These are phyloP conservation scores for Debaryomyces sp. DNA, from an alignment of 1,139 yeast species.

Conservation along the genomic window DNA sequence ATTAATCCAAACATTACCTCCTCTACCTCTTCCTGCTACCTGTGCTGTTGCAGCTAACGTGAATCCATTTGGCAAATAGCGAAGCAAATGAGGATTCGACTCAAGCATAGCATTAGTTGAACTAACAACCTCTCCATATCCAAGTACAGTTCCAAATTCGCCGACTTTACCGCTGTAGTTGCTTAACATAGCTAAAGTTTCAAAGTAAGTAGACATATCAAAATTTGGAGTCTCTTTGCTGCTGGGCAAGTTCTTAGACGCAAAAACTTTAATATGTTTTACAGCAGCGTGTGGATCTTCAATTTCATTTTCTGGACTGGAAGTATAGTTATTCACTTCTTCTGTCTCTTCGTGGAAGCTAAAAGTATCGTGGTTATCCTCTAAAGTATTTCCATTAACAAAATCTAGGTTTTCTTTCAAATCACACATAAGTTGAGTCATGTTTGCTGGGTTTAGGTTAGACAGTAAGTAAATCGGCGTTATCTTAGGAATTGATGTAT, in stretches of 20 bases:
- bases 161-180: conserved; percentile 22
- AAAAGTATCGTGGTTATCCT: conserved; percentile 58
- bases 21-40: conserved; percentile 90
- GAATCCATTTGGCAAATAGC: conserved; percentile 69
- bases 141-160: conserved; percentile 60
- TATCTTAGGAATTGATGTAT: conserved; percentile 59
- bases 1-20: conserved; percentile 93
- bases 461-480: conserved; percentile 63
- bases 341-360: conserved; percentile 40
- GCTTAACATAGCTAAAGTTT: conserved; percentile 38
- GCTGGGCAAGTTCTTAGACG: conserved; percentile 48
- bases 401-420: conserved; percentile 46
- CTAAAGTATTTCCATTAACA: conserved; percentile 43
- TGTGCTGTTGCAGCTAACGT: conserved; percentile 80
- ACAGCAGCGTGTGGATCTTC: conserved; percentile 58
- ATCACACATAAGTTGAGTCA: conserved; percentile 27
- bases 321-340: conserved; percentile 21
- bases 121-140: conserved; percentile 88
- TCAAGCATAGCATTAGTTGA: conserved; percentile 85
- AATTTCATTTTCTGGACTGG: conserved; percentile 25
- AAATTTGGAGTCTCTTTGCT: conserved; percentile 68
- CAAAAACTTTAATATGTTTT: conserved; percentile 54
- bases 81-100: conserved; percentile 61
- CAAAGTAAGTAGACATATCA: conserved; percentile 60
- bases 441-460: conserved; percentile 22